These are phyloP conservation scores for Agrocybe pediades DNA, from an alignment of 768 basidiomycete genomes.

Conservation along the genomic window DNA sequence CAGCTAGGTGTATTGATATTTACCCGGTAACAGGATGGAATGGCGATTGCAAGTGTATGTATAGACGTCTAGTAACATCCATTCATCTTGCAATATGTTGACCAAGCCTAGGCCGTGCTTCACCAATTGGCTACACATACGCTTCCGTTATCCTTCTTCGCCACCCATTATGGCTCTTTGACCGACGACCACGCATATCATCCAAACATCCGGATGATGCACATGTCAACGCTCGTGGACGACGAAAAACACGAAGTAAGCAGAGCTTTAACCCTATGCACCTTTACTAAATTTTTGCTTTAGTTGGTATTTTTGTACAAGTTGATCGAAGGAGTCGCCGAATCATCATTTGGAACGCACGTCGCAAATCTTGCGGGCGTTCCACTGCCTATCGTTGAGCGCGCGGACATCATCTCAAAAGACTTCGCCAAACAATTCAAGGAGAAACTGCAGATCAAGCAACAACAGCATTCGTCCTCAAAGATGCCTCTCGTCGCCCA, in stretches of 20 bases:
- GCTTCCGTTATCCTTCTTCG: conserved; percentile 91
- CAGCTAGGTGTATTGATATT: conserved; percentile 1
- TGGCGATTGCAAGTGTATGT: conserved; percentile 91
- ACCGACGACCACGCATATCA: conserved; percentile 94
- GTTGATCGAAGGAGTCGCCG: conserved; percentile 84
- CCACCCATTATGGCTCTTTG: conserved; percentile 95
- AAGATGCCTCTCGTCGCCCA: conserved; percentile 79
- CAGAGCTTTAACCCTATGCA: not conserved
- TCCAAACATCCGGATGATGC: conserved; percentile 91
- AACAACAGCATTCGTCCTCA: conserved; percentile 52
- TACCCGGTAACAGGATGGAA: no score
- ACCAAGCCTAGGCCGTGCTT: conserved; percentile 70
- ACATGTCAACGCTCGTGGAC: conserved; percentile 94
- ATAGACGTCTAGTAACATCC: conserved; percentile 1
- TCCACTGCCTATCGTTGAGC: conserved; percentile 78
- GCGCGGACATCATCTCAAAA: conserved; percentile 85
- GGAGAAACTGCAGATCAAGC: conserved; percentile 68
- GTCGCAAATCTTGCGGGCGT: conserved; percentile 96
- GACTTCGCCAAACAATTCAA: conserved; percentile 90
- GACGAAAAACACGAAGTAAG: conserved; percentile 86
- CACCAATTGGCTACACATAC: conserved; percentile 95
- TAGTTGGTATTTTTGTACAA: conserved; percentile 96
- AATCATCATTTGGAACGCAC: conserved; percentile 90
- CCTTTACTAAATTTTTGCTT: conserved; percentile 3
- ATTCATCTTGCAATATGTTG: not conserved